phyloP scores from a whole-genome alignment of 2,329 filamentous ascomycete species.

The Thyridium curvatum region DNA sequence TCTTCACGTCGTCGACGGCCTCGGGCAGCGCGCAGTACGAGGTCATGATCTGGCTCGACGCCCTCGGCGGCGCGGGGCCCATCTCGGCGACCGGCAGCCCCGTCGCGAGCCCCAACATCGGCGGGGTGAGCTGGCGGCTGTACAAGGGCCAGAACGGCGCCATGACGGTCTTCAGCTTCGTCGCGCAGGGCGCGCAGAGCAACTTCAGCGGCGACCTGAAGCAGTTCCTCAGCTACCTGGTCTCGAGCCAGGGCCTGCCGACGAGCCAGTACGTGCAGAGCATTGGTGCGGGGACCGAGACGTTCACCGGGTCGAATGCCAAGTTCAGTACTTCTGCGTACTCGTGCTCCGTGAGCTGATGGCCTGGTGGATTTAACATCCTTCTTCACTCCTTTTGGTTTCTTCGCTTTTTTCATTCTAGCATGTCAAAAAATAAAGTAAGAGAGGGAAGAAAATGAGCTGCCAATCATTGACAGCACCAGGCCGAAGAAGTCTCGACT shows the following conservation, averaged over 20 bases:
- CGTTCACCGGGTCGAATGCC: slow-evolving; percentile 40
- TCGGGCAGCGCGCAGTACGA: slow-evolving; percentile 44
- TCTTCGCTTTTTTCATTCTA: too few relatives aligned
- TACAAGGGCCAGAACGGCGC: slow-evolving; percentile 54
- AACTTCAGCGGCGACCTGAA: slow-evolving; percentile 51
- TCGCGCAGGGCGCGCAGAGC: slow-evolving; percentile 31
- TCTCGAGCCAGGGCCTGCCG: slow-evolving; percentile 36
- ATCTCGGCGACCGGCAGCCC: slow-evolving; percentile 46
- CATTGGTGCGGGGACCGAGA: slow-evolving; percentile 49
- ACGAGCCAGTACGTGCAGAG: slow-evolving; percentile 45
- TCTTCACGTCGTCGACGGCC: slow-evolving; percentile 47
- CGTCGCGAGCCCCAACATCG: slow-evolving; percentile 47
- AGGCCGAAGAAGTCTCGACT: too few relatives aligned
- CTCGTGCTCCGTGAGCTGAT: slow-evolving; percentile 7
- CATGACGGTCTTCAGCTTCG: slow-evolving; percentile 54
- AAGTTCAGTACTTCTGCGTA: slow-evolving; percentile 12
- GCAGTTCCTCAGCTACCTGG: slow-evolving; percentile 51
- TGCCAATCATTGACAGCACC: too few relatives aligned
- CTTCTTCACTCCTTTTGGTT: too few relatives aligned
- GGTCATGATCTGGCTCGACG: slow-evolving; percentile 60
- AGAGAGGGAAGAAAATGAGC: too few relatives aligned
- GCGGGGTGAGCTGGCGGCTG: slow-evolving; percentile 48
- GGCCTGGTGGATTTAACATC: too few relatives aligned
- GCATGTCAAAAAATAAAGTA: too few relatives aligned
- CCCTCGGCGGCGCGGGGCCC: slow-evolving; percentile 51